Base-by-base conservation (phyloP, 257 asterid species). In the Eucommia ulmoides region DNA sequence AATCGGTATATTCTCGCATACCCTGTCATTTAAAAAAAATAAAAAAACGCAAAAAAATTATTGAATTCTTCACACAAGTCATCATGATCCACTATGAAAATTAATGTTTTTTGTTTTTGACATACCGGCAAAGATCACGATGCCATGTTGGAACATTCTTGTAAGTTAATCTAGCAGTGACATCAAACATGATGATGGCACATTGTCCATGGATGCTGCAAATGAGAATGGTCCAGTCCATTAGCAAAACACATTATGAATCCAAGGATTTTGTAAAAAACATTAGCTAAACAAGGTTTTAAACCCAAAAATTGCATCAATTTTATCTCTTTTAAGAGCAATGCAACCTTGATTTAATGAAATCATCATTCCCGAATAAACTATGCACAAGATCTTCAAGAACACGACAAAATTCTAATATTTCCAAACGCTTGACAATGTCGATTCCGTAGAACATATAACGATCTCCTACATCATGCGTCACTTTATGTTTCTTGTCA, bases 101-200 rank as follows among this genome's bases (percentile, higher is more conserved):
- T n/a, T n/a, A n/a, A n/a, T n/a, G n/a, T n/a, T n/a, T n/a, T n/a
- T n/a, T n/a, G n/a, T n/a, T n/a, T n/a, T n/a, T 7, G 1, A 63
- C 54, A 60, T 64, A 81, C 93, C 95, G 56, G 81, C 96, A 86
- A 66, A 86, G 86, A 70, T 86, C 96, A 66, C 96, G 86, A 56
- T 86, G 96, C 96, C 96, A 86, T 10, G 93, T 86, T 0, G 96
- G 94, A 10, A 82, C 96, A 53, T 85, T 85, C 75, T 85, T 85
- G 74, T 82, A 85, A 18, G 95, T 85, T 72, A 82, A 64, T n/a
- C 95, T 76, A 26, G 95, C 95, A 35, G 95, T 85, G 2, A 85
- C 95, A 53, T 84, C 95, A 55, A 84, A 84, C 95, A 84, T 84
- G 48, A 84, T 84, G 59, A 84, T 82, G 0, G 96, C 96, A 54